Conservation (phyloP, 2,329 filamentous ascomycete genomes). For the Diaporthe capsici region DNA sequence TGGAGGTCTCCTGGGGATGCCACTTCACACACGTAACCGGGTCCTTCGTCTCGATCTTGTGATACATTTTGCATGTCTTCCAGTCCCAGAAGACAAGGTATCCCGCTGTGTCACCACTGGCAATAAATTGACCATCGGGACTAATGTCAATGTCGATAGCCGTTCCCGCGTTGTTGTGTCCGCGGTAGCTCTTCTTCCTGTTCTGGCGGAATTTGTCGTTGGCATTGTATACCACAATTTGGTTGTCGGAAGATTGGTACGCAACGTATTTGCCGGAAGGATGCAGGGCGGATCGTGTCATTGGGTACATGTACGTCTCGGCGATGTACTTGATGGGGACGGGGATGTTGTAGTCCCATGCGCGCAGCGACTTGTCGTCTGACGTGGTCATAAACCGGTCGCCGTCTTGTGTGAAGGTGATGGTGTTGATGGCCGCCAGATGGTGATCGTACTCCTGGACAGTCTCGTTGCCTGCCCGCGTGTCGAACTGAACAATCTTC, state of each 20-base stretch:
- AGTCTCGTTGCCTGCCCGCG: slow-evolving; percentile 79
- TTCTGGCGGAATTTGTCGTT: slow-evolving; percentile 98
- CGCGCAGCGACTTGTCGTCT: slow-evolving; percentile 94
- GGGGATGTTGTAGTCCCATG: slow-evolving; percentile 98
- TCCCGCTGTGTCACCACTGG: slow-evolving; percentile 87
- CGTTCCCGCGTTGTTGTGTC: slow-evolving; percentile 96
- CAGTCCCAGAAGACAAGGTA: slow-evolving; percentile 98
- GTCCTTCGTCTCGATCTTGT: slow-evolving; percentile 91
- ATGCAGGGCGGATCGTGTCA: slow-evolving; percentile 88
- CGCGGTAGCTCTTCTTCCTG: slow-evolving; percentile 94
- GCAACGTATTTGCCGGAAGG: slow-evolving; percentile 95
- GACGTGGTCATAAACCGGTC: slow-evolving; percentile 98
- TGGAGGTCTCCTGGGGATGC: slow-evolving; percentile 98
- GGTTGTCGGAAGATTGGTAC: slow-evolving; percentile 94
- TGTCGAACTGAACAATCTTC: slow-evolving; percentile 98
- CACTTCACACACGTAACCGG: slow-evolving; percentile 90
- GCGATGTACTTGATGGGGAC: slow-evolving; percentile 99
- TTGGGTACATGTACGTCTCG: slow-evolving; percentile 97
- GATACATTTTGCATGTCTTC: slow-evolving; percentile 99
- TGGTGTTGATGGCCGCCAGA: slow-evolving; percentile 96
- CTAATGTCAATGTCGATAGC: slow-evolving; percentile 91
- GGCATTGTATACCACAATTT: slow-evolving; percentile 94
- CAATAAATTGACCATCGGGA: slow-evolving; percentile 92
- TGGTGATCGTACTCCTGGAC: slow-evolving; percentile 99
- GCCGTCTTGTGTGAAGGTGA: slow-evolving; percentile 95